Evolutionary conservation across 345 rosid genomes (phyloP).

Genomic region (Theobroma cacao): DNA sequence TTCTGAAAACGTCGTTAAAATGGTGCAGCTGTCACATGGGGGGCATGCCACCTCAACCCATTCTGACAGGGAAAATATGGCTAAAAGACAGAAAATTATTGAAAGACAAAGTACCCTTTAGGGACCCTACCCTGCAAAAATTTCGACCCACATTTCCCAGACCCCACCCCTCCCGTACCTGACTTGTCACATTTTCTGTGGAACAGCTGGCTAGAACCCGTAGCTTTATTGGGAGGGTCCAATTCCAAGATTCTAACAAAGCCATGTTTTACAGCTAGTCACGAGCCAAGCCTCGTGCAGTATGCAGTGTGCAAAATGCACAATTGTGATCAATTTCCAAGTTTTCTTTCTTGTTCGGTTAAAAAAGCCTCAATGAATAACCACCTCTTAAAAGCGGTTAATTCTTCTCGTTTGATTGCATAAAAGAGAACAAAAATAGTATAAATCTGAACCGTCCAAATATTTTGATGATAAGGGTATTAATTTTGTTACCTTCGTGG

Average conservation of each 20-base stretch:
- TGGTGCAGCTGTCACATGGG: slow-evolving; percentile 9
- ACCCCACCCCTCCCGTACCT: slow-evolving; percentile 12
- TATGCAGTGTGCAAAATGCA: background rate
- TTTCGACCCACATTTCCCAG: slow-evolving; percentile 15
- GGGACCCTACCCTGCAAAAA: slow-evolving; percentile 15
- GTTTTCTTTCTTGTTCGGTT: background rate
- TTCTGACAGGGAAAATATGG: slow-evolving; percentile 4
- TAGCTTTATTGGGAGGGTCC: background rate
- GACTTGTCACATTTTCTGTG: slow-evolving; percentile 38
- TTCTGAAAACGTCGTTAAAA: background rate
- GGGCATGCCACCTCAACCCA: slow-evolving; percentile 32
- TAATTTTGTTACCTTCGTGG: slow-evolving; percentile 71
- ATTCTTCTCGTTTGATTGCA: background rate
- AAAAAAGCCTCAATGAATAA: background rate
- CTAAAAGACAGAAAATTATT: slow-evolving; percentile 8
- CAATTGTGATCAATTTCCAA: background rate
- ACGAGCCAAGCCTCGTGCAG: background rate
- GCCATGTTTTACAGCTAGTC: slow-evolving; percentile 1
- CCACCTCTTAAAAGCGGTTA: background rate
- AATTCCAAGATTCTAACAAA: slow-evolving; percentile 7
- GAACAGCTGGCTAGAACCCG: slow-evolving; percentile 38
- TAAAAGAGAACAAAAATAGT: background rate
- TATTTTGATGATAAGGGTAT: too few species aligned
- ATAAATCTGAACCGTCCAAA: too few species aligned
- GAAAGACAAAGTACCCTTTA: slow-evolving; percentile 7